A percentile compares a stretch with the other conserved stretches of the same genome.
Evolutionary conservation across 1,139 yeast genomes (phyloP).

Genomic region (Pichia kudriavzevii): DNA sequence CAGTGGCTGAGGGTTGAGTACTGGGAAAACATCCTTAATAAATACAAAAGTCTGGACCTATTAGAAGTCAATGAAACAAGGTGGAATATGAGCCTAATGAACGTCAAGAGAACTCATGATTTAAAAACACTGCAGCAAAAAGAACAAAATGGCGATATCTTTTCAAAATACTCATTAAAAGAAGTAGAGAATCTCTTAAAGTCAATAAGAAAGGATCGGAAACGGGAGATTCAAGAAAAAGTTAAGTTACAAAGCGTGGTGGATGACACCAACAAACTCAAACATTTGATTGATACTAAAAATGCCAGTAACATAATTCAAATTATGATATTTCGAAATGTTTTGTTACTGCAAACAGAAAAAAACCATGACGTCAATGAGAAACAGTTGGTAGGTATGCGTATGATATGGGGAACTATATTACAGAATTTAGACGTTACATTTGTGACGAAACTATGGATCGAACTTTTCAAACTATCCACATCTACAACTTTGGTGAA

Average conservation of each 20-base stretch:
- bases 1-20: constrained; percentile 69
- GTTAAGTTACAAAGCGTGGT: background rate
- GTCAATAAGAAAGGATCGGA: constrained; percentile 35
- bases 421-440: constrained; percentile 25
- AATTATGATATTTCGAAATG: constrained; percentile 21
- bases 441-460: constrained; percentile 14
- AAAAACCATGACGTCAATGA: constrained; percentile 15
- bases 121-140: constrained; percentile 27
- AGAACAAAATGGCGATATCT: constrained; percentile 1
- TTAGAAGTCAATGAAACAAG: background rate
- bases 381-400: constrained; percentile 23
- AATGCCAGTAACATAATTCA: constrained; percentile 28
- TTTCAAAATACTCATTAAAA: constrained; percentile 3
- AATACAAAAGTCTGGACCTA: constrained; percentile 3
- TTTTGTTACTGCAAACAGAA: constrained; percentile 21
- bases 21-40: constrained; percentile 48
- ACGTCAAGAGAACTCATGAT: constrained; percentile 23
- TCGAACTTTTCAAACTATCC: constrained; percentile 10
- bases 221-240: constrained; percentile 26
- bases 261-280: constrained; percentile 2
- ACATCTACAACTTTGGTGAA: constrained; percentile 8
- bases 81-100: constrained; percentile 25
- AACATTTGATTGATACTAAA: constrained; percentile 34
- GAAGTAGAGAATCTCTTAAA: constrained; percentile 24
- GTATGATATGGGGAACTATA: constrained; percentile 27